Evolutionary conservation across 257 asterid genomes (phyloP), one percentile per base, ranked within the genome.

Genomic region (Anisodus tanguticus): DNA sequence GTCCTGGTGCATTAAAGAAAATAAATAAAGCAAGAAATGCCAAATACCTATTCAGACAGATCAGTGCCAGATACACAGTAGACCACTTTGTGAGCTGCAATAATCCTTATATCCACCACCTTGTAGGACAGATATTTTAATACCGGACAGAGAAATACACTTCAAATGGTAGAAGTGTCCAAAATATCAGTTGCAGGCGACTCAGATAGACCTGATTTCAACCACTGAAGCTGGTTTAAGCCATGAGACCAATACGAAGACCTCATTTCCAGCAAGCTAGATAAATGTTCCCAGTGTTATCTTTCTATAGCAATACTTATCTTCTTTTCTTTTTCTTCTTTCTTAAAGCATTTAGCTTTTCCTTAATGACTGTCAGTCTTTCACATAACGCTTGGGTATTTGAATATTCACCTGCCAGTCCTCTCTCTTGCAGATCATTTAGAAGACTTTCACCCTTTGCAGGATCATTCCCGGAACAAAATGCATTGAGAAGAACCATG

Each of bases 371-470:
- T 68, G 37, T 84, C 90, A 93, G 82, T 85, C 88, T 88, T 78
- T 83, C 54, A 22, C 85, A 86, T 94, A 92, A 89, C 62, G 78
- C 84, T 85, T 63, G 85, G 55, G 37, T 78, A 79, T 74, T 76
- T 19, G 84, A 83, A 81, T 81, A 70, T 83, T 81, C 80, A 85
- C 82, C 72, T 81, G 88, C 88, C 60, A 96, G 89, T 82, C 98
- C 97, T 83, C 95, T 88, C 85, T 87, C 91, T 82, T 86, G 92
- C 86, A 96, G 88, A 69, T 93, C 98, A 55, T 58, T 85, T 88
- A 93, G 84, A 88, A 96, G 88, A 57, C 72, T 85, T 89, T 91
- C 90, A 37, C 91, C 93, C 83, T 85, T 92, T 9, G 62, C 82
- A 67, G 82, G 60, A 87, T 92, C 88, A 80, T 89, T 86, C 80